Evolutionary conservation across 257 asterid genomes (phyloP), one percentile per base, ranked within the genome.

Genomic region (Nicotiana benthamiana): DNA sequence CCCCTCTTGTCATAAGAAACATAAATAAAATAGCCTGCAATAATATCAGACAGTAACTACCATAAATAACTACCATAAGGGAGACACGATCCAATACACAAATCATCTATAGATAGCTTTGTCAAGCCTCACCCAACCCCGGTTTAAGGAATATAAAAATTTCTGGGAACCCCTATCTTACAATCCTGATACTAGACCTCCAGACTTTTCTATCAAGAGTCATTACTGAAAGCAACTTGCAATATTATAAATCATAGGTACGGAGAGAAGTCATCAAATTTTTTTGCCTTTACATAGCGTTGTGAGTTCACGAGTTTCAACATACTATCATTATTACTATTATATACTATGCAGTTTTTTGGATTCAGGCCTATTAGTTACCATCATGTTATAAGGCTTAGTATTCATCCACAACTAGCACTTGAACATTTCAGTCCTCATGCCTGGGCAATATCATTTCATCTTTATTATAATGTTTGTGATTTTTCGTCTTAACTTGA

Each of bases 191-290:
- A n/a, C n/a, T n/a, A n/a, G n/a, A n/a, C n/a, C n/a, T n/a, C n/a
- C n/a, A n/a, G n/a, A n/a, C n/a, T n/a, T n/a, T n/a, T n/a, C n/a
- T n/a, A n/a, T n/a, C n/a, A n/a, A n/a, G n/a, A n/a, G n/a, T n/a
- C 79, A 43, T 48, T 74, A 28, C 32, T 74, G 27, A 51, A 74
- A 74, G 22, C 79, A 74, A 74, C 79, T 74, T 74, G 62, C 61
- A 48, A 15, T 74, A 74, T 46, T 40, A 67, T 1, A 20, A 68
- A 34, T 18, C 54, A 36, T 17, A 36, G 3, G 62, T n/a, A 56
- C 24, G 24, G 20, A 6, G 61, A 56, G 24, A 68, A 12, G 54
- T 46, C 77, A 70, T 43, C 4, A 18, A 70, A 12, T 2, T 16
- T 6, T 20, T 24, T 12, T 70, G 22, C 16, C 22, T 72, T 72